phyloP scores from a whole-genome alignment of 768 basidiomycete genomes.

The Pisolithus sp. region DNA sequence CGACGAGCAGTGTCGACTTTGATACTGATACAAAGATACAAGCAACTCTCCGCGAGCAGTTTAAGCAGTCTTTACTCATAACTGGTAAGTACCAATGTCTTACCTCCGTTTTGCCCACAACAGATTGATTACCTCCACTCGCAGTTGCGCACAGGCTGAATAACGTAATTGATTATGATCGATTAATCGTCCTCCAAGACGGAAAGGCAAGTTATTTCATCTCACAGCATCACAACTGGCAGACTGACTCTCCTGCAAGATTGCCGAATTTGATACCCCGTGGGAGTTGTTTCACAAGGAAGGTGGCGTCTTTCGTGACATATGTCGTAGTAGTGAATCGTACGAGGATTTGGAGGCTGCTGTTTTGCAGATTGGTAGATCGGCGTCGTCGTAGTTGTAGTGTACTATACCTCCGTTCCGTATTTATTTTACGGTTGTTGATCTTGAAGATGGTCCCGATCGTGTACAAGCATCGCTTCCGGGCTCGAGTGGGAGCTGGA shows the following conservation, averaged over 20 bases:
- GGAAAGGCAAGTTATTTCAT: slow-evolving; percentile 19
- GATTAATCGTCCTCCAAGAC: slow-evolving; percentile 69
- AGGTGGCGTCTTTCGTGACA: slow-evolving; percentile 57
- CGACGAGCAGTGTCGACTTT: slow-evolving; percentile 82
- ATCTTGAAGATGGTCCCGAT: too few relatives aligned
- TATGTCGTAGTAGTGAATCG: slow-evolving; percentile 63
- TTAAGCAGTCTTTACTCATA: slow-evolving; percentile 64
- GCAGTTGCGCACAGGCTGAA: slow-evolving; percentile 63
- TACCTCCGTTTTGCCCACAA: neutral
- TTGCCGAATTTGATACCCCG: slow-evolving; percentile 69
- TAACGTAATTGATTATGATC: slow-evolving; percentile 78
- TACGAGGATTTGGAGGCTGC: too few relatives aligned
- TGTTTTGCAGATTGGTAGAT: too few relatives aligned
- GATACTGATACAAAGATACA: slow-evolving; percentile 90
- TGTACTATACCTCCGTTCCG: too few relatives aligned
- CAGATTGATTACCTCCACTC: slow-evolving; percentile 1
- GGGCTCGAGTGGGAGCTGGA: too few relatives aligned
- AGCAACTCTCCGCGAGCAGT: slow-evolving; percentile 80
- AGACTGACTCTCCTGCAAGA: slow-evolving; percentile 11
- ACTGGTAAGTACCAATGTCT: slow-evolving; percentile 45
- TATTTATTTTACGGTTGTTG: too few relatives aligned
- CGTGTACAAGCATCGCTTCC: too few relatives aligned
- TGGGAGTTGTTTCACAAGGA: slow-evolving; percentile 57
- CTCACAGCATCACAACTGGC: slow-evolving; percentile 15
- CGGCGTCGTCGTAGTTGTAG: too few relatives aligned